phyloP scores from a whole-genome alignment of 148 eudicot genomes.

The Bassia scoparia region DNA sequence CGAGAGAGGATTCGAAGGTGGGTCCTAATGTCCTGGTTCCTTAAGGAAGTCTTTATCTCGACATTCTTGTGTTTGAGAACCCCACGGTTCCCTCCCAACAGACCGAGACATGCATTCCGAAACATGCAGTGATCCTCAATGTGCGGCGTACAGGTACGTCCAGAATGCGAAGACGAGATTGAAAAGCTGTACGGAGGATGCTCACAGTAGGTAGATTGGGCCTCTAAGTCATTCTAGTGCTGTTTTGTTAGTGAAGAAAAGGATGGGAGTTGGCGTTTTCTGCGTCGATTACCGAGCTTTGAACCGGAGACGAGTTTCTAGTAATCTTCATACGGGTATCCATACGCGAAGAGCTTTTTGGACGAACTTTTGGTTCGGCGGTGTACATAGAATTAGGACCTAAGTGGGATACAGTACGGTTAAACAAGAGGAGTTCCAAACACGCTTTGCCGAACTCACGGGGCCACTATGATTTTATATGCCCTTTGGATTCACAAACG shows the following conservation, averaged over 20 bases:
- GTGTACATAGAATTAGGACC: background rate
- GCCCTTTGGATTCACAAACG: background rate
- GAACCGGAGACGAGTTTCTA: background rate
- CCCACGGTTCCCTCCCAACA: background rate
- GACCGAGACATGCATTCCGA: background rate
- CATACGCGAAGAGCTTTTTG: background rate
- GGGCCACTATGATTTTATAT: background rate
- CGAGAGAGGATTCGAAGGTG: no score
- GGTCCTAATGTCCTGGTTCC: background rate
- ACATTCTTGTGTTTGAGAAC: background rate
- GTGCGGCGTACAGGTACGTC: background rate
- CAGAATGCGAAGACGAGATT: background rate
- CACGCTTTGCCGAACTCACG: no score
- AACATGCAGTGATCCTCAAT: background rate
- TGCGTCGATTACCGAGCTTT: background rate
- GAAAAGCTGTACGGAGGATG: background rate
- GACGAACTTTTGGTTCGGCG: background rate
- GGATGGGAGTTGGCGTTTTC: background rate
- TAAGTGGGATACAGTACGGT: background rate
- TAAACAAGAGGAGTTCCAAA: background rate
- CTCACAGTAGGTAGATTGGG: background rate
- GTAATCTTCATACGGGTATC: background rate
- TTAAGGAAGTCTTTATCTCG: accelerated
- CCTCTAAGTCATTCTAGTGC: background rate
- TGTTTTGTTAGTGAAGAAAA: background rate